A percentile compares a stretch with the other conserved stretches of the same genome.
Conservation (phyloP, 768 basidiomycete species). For the Trametes cubensis region DNA sequence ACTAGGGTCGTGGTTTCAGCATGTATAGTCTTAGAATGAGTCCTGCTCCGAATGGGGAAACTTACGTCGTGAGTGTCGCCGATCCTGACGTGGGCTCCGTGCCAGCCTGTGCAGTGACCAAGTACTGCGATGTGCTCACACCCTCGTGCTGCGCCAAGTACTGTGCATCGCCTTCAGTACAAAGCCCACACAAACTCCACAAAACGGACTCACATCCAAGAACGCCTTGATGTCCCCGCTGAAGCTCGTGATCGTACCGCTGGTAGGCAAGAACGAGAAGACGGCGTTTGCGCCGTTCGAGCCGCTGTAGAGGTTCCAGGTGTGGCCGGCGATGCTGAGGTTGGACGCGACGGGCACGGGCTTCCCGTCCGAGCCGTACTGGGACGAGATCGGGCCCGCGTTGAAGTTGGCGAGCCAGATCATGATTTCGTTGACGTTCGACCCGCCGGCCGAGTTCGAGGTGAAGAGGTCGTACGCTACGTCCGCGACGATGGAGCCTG, state of each 20-base stretch:
- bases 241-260: conserved; percentile 52
- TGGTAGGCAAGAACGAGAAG: conserved; percentile 39
- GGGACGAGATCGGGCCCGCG: conserved; percentile 57
- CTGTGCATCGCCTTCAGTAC: conserved; percentile 34
- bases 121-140: conserved; percentile 54
- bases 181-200: background rate
- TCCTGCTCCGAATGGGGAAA: conserved; percentile 1
- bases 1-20: conserved; percentile 34
- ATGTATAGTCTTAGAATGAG: background rate
- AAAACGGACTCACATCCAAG: conserved; percentile 42
- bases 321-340: conserved; percentile 50
- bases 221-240: conserved; percentile 56
- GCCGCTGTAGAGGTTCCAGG: conserved; percentile 61
- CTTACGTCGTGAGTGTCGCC: conserved; percentile 57
- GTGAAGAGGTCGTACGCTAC: conserved; percentile 71
- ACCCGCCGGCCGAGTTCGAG: conserved; percentile 49
- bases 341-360: conserved; percentile 49
- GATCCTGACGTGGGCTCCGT: conserved; percentile 64
- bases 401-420: conserved; percentile 65
- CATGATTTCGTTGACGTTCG: conserved; percentile 55
- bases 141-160: conserved; percentile 51
- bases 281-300: conserved; percentile 53
- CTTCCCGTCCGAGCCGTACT: conserved; percentile 48
- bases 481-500: conserved; percentile 50
- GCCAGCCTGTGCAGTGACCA: conserved; percentile 62